A percentile compares a stretch with the other conserved stretches of the same genome.
phyloP scores from a whole-genome alignment of 2,329 filamentous ascomycete genomes.

The Phialemonium atrogriseum region DNA sequence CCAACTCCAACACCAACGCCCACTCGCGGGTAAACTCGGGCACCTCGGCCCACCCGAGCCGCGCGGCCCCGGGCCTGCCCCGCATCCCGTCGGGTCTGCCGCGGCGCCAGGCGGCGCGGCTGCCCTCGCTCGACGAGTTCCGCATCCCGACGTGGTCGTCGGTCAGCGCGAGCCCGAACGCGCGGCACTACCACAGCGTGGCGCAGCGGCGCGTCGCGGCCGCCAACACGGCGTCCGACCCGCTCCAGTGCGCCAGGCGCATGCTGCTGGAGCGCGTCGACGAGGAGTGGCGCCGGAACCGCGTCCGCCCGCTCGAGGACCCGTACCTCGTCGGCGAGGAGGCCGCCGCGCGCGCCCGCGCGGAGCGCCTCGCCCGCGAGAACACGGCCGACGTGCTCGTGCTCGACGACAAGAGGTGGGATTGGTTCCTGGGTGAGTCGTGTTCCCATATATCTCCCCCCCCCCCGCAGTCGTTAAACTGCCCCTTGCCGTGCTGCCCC shows the following conservation, averaged over 20 bases:
- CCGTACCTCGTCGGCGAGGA: slow-evolving; percentile 59
- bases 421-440: slow-evolving; percentile 49
- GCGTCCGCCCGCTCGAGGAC: slow-evolving; percentile 51
- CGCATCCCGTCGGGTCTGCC: slow-evolving; percentile 34
- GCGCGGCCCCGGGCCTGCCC: slow-evolving; percentile 32
- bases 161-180: slow-evolving; percentile 43
- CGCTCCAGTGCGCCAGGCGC: slow-evolving; percentile 21
- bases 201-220: slow-evolving; percentile 51
- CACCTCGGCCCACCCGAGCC: slow-evolving; percentile 1
- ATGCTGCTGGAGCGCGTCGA: slow-evolving; percentile 27
- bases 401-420: slow-evolving; percentile 51
- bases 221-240: slow-evolving; percentile 27
- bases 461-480: too few relatives aligned
- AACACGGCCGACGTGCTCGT: slow-evolving; percentile 45
- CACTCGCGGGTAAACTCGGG: slow-evolving; percentile 1
- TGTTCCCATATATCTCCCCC: slow-evolving; percentile 1
- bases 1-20: slow-evolving; percentile 1
- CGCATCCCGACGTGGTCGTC: slow-evolving; percentile 52
- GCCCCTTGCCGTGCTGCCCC: too few relatives aligned
- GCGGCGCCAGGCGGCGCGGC: slow-evolving; percentile 17
- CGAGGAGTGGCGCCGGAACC: slow-evolving; percentile 20
- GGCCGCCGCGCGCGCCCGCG: slow-evolving; percentile 48
- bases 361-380: slow-evolving; percentile 49
- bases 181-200: slow-evolving; percentile 55
- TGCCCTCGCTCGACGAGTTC: slow-evolving; percentile 42